Evolutionary conservation across 2,329 filamentous ascomycete genomes (phyloP).

Genomic region (Venturia nashicola): DNA sequence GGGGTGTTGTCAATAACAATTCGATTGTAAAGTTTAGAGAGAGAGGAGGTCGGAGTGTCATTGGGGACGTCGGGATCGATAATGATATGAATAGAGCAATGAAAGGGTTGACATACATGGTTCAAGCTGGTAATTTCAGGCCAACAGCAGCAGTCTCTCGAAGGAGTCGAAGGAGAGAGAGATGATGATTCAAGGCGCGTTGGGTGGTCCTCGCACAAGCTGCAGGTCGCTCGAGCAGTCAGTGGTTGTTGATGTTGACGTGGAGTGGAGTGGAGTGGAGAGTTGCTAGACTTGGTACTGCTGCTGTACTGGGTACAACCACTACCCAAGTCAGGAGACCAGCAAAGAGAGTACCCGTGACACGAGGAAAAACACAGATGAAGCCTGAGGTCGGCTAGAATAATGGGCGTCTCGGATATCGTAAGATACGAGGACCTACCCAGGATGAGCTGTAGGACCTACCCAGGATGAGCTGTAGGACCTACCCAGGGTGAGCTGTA

Average conservation of each 20-base stretch:
- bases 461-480: too few species aligned
- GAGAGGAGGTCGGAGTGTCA: neutral
- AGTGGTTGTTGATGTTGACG: neutral
- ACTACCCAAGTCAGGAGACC: neutral
- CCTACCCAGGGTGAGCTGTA: too few species aligned
- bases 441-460: too few species aligned
- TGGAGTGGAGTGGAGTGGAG: too few species aligned
- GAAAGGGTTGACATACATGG: neutral
- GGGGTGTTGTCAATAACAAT: neutral
- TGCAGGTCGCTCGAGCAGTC: neutral
- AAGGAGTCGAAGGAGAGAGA: too few species aligned
- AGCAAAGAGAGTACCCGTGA: neutral
- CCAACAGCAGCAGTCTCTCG: neutral
- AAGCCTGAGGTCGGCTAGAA: too few species aligned
- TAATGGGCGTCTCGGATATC: too few species aligned
- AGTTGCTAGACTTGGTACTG: neutral
- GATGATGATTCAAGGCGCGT: neutral
- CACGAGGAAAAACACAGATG: neutral
- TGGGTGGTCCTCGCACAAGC: constrained; percentile 1
- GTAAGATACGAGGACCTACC: too few species aligned
- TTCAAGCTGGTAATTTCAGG: neutral
- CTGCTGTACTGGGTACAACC: neutral
- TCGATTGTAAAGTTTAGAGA: neutral
- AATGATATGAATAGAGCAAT: neutral
- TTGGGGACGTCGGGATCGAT: neutral